phyloP scores from a whole-genome alignment of 805 yeast species.

The Barnettozyma californica region DNA sequence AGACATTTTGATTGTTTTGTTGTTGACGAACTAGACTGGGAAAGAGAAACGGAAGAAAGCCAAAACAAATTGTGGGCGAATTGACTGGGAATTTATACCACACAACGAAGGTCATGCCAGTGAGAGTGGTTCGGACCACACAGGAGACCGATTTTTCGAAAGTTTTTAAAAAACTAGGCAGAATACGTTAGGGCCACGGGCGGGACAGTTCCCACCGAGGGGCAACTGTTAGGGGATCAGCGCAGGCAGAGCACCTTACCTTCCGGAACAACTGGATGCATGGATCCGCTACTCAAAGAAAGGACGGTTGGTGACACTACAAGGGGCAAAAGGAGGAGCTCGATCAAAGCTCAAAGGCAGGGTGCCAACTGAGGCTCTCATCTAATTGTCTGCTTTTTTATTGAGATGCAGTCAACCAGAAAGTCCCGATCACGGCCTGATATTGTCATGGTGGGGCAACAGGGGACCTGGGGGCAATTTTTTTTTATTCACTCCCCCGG shows the following conservation, averaged over 20 bases:
- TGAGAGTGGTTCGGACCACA: neutral
- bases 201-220: neutral
- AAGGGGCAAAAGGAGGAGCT: neutral
- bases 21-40: neutral
- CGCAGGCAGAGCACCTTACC: neutral
- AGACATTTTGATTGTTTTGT: conserved; percentile 4
- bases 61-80: neutral
- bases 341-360: neutral
- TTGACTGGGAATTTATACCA: neutral
- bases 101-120: neutral
- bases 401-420: too few species aligned
- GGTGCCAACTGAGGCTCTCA: neutral
- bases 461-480: neutral
- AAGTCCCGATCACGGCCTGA: neutral
- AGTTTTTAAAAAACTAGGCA: neutral
- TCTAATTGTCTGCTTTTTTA: too few species aligned
- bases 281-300: neutral
- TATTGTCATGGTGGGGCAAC: neutral
- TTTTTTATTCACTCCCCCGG: neutral
- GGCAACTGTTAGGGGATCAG: too few species aligned
- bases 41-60: neutral
- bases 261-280: neutral
- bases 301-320: neutral
- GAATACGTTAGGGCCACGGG: neutral
- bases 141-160: neutral